Evolutionary conservation across 2,329 filamentous ascomycete species (phyloP), one percentile per base, ranked within the genome.

Genomic region (Alternaria alternata): DNA sequence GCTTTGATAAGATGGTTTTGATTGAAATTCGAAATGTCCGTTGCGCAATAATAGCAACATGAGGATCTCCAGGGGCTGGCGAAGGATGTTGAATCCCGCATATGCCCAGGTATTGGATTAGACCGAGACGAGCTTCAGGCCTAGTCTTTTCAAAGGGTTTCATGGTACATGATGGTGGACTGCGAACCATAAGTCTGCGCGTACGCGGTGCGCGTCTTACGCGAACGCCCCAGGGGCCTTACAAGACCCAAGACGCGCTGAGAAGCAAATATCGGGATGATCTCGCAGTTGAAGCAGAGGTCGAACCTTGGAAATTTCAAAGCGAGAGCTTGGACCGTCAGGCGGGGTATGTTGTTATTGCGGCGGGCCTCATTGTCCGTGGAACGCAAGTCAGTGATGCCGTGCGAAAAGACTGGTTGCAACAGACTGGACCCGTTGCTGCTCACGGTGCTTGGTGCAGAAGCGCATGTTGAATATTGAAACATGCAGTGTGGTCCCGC

Each of bases 401-500:
- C 59, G 53, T 53, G 47, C 38, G 39, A 42, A 60, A 61, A 57
- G 55, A 60, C 57, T 65, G 61, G 61, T 57, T 36, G 61, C 61
- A 48, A 57, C 51, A 57, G 55, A 52, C 20, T 30, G 49, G 38
- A 39, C 20, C 28, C 32, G 36, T 54, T 52, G 32, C 62, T 57
- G 46, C 53, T 60, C 56, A 36, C 51, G 49, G 54, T 66, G 42
- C 51, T 48, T 56, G 57, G 55, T 52, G 52, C 46, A 58, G 57
- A 44, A 59, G 57, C 51, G 48, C 36, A 54, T 53, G 67, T 62
- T 65, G 59, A 67, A 46, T 65, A 73, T 67, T 68, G 71, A 72
- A 65, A 72, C 64, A 66, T 69, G 68, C 67, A 69, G 67, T 42
- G 51, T 65, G 65, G 57, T 61, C 38, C 63, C 64, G 67, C 66